Conservation (phyloP, 805 yeast species). For the Starmerella sp. region DNA sequence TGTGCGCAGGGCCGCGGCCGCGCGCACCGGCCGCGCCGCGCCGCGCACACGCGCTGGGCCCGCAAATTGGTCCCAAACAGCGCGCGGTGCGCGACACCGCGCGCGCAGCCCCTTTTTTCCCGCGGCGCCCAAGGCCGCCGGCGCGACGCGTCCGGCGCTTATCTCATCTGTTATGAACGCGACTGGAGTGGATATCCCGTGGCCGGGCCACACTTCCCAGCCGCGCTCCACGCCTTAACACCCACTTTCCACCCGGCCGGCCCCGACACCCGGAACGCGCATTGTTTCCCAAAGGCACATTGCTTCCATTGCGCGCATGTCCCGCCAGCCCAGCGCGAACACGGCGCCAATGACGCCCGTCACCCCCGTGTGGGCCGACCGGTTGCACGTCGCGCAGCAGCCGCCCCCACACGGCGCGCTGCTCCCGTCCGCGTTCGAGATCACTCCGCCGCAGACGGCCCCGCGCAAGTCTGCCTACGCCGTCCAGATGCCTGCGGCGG, state of each 20-base stretch:
- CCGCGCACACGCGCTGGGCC: not conserved
- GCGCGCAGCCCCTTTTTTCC: not conserved
- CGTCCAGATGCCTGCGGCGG: not conserved
- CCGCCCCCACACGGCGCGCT: slow-evolving; percentile 13
- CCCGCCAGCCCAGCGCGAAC: slow-evolving; percentile 11
- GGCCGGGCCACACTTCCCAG: not conserved
- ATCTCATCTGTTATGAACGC: slow-evolving; percentile 4
- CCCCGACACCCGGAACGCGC: not conserved
- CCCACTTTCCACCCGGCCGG: not conserved
- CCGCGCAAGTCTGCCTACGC: slow-evolving; percentile 7
- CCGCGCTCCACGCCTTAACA: not conserved
- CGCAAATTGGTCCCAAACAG: not conserved
- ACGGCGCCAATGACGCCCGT: slow-evolving; percentile 17
- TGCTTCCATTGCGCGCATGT: slow-evolving; percentile 5
- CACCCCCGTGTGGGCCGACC: slow-evolving; percentile 18
- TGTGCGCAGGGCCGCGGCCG: not conserved
- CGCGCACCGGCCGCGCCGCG: not conserved
- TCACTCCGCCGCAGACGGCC: slow-evolving; percentile 27
- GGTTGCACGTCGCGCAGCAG: slow-evolving; percentile 4
- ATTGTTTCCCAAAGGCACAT: not conserved
- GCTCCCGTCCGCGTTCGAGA: slow-evolving; percentile 30
- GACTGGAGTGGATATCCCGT: slow-evolving; percentile 1
- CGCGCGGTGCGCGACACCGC: too few relatives aligned
- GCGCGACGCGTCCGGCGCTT: slow-evolving; percentile 11
- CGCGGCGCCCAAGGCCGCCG: not conserved